Evolutionary conservation across 192 early-diverging fungal genomes (phyloP), one percentile per base, ranked within the genome.

Genomic region (Coemansia sp.): DNA sequence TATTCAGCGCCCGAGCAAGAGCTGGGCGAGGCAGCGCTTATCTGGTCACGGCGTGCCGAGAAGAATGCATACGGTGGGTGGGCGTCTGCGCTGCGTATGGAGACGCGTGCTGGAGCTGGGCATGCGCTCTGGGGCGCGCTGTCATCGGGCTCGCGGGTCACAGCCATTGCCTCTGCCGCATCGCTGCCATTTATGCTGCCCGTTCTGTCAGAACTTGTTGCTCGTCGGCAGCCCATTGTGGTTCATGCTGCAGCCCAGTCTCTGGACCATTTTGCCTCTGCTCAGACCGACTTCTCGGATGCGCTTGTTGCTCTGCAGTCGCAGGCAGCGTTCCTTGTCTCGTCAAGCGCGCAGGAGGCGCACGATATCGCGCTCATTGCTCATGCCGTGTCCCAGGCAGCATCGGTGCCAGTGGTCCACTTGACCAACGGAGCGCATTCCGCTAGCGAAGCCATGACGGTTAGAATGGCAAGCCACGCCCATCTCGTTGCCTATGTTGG

Each of bases 361-460:
- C 91, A 97, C 64, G 94, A 98, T 64, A 70, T 97, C 50, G 89
- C 94, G 13, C 50, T 96, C 16, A 82, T 93, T 62, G 89, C 95
- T 31, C 93, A 97, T 70, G 82, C 94, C 20, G 80, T 92, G n/a
- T 73, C 95, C 3, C 58, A 69, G 10, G 71, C 83, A 2, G 76
- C 87, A 10, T 56, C 67, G n/a, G 71, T 84, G 12, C 93, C 95
- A 0, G 88, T 94, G 26, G 76, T 95, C 16, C 95, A 97, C 82
- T 77, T 92, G 61, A 86, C 92, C 64, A 89, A 90, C 69, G 94
- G 92, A 47, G 84, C 86, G 14, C 75, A 70, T 34, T 77, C 85
- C 20, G 84, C 89, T 23, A 68, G 79, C 23, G 82, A 89, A 41
- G 69, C 78, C 5, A 76, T 70, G 47, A 64, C 75, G n/a, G 77